A percentile compares a stretch with the other conserved stretches of the same genome.
phyloP scores from a whole-genome alignment of 2,329 filamentous ascomycete genomes.

The Nothomitra cinnamomea region DNA sequence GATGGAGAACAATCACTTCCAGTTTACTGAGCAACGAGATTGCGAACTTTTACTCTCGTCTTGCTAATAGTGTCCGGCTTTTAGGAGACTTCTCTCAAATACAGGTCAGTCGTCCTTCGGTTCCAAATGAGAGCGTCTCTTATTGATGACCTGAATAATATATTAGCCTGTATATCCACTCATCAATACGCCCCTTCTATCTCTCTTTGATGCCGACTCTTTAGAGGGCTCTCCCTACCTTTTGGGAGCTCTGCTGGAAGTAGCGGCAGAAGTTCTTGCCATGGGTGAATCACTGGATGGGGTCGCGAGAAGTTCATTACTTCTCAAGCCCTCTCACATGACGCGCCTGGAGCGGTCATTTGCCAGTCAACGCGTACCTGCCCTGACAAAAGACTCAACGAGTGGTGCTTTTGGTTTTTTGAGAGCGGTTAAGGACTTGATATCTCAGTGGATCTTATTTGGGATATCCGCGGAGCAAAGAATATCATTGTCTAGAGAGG shows the following conservation, averaged over 20 bases:
- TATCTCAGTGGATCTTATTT: not conserved
- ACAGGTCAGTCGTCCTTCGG: slow-evolving; percentile 19
- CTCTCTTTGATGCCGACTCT: not conserved
- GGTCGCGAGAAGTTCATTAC: slow-evolving; percentile 27
- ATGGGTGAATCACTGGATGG: slow-evolving; percentile 26
- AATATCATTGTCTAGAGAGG: not conserved
- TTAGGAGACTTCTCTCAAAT: slow-evolving; percentile 8
- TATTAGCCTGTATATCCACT: slow-evolving; percentile 27
- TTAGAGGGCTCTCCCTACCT: not conserved
- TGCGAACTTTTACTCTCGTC: not conserved
- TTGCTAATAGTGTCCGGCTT: not conserved
- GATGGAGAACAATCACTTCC: not conserved
- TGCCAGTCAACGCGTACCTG: not conserved
- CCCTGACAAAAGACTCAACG: slow-evolving; percentile 1
- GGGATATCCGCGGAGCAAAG: not conserved
- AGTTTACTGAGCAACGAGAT: not conserved
- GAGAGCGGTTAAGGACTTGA: not conserved
- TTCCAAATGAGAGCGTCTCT: not conserved
- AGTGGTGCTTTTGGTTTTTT: not conserved
- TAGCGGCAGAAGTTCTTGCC: slow-evolving; percentile 27
- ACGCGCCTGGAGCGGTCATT: slow-evolving; percentile 43
- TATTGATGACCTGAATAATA: slow-evolving; percentile 5
- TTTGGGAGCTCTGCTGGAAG: slow-evolving; percentile 36
- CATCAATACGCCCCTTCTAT: slow-evolving; percentile 26
- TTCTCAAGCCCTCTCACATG: slow-evolving; percentile 32